Base-by-base conservation (phyloP, 2,329 filamentous ascomycete species). In the Penicillium vulpinum region DNA sequence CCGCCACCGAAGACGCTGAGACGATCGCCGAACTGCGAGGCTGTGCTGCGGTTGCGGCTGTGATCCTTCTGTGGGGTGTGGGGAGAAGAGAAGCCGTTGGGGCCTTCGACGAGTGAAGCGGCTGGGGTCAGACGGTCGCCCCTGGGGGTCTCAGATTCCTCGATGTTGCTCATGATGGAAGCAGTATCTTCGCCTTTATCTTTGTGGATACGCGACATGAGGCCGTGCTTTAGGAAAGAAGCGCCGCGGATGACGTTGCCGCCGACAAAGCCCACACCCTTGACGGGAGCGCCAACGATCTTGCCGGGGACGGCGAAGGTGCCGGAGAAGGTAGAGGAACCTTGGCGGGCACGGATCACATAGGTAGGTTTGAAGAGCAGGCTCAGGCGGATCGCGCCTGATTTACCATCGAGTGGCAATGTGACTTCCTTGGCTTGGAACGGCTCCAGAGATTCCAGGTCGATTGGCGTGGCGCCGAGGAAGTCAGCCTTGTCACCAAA, bases 401-500 rank as follows among this genome's bases (percentile, higher is more conserved):
- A 96, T 75, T 96, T 95, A 29, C 94, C 94, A 68, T 97, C 91
- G 2, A 99, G 81, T 1, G 83, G 78, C 29, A 95, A 84, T 11
- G 81, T 85, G 31, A 91, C 81, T 71, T 96, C 91, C 66, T 90
- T 85, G 11, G 86, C 84, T 70, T 84, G 84, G 81, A 97, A 97
- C 0, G 94, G 94, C 66, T 96, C 91, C 8, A 99, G 81, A 31
- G 86, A 76, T 48, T 88, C 85, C 16, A 99, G 83, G 65, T 91
- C 87, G 69, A 99, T 91, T 5, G 80, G 77, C 0, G 91, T 82
- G 57, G 82, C 83, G 43, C 94, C 94, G n/a, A 99, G 79, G 72
- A 89, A 90, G 74, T 99, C 94, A 1, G 92, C 91, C 75, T 92
- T 93, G 73, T 96, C 92, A 46, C 91, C 93, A 79, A 97, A 96